phyloP scores from a whole-genome alignment of 139 green algal species.

The Desmodesmus armatus region DNA sequence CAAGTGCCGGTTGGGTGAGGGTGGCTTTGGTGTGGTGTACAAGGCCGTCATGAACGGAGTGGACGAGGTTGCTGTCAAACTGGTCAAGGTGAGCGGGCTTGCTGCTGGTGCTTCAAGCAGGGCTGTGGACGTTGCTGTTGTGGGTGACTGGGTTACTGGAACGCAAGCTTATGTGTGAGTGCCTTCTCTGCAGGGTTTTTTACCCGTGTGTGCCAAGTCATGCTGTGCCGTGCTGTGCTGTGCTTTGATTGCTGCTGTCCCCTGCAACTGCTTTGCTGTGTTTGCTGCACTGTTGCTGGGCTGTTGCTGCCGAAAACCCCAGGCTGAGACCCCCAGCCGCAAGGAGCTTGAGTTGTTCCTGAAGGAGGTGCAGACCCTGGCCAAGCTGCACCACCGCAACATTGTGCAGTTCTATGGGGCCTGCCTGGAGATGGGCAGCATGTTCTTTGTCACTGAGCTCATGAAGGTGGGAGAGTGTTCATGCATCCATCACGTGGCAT shows the following conservation, averaged over 20 bases:
- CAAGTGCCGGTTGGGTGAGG: conserved; percentile 74
- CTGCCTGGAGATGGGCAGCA: conserved; percentile 66
- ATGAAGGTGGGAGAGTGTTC: conserved; percentile 73
- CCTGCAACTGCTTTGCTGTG: too few species aligned
- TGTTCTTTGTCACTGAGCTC: conserved; percentile 81
- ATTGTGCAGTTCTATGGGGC: conserved; percentile 83
- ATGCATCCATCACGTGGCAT: too few species aligned
- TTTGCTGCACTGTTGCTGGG: too few species aligned
- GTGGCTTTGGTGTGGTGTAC: conserved; percentile 79
- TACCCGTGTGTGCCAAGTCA: background rate
- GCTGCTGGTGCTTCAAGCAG: background rate
- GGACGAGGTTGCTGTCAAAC: conserved; percentile 81
- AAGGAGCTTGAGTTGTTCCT: conserved; percentile 68
- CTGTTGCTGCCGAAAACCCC: background rate
- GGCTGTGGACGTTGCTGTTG: background rate
- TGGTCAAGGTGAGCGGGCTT: conserved; percentile 64
- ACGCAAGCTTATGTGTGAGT: background rate
- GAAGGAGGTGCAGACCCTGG: conserved; percentile 66
- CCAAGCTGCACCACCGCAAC: conserved; percentile 73
- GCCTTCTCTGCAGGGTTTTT: background rate
- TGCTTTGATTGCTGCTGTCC: too few species aligned
- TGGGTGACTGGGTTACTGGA: too few species aligned
- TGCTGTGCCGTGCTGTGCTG: too few species aligned
- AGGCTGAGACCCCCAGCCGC: conserved; percentile 57
- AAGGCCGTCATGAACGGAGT: conserved; percentile 79